Percentiles rank a stretch among this genome's conserved stretches.
Conservation (phyloP, 208 protist species). For the Trypanosoma melophagium region DNA sequence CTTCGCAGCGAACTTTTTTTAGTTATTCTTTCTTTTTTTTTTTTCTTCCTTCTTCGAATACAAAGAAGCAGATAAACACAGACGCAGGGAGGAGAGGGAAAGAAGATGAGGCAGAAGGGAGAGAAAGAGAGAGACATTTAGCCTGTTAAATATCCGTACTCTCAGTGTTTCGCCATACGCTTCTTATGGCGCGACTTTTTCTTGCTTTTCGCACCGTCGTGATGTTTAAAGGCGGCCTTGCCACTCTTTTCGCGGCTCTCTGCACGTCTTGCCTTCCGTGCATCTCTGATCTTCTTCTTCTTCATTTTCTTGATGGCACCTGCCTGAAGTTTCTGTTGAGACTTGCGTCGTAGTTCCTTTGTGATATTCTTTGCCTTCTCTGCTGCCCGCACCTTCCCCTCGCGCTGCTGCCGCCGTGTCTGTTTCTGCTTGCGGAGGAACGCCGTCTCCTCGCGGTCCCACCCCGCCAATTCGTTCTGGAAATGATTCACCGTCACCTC, state of each 20-base stretch:
- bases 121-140: too few species aligned
- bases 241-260: conserved; percentile 69
- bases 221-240: conserved; percentile 45
- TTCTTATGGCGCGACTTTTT: conserved; percentile 79
- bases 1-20: conserved; percentile 8
- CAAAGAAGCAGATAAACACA: too few species aligned
- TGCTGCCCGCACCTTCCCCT: conserved; percentile 49
- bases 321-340: conserved; percentile 75
- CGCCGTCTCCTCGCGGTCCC: conserved; percentile 62
- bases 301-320: conserved; percentile 88
- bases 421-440: conserved; percentile 59
- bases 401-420: conserved; percentile 45
- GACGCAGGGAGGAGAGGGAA: too few species aligned
- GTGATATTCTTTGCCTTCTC: conserved; percentile 55
- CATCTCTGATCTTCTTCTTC: conserved; percentile 76
- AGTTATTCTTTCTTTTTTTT: neutral
- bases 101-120: too few species aligned
- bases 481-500: conserved; percentile 84
- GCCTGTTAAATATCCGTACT: too few species aligned
- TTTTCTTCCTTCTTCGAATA: neutral
- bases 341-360: conserved; percentile 68
- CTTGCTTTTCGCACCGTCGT: conserved; percentile 53
- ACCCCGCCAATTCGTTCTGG: conserved; percentile 74
- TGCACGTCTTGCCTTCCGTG: conserved; percentile 59
- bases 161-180: conserved; percentile 67